Evolutionary conservation across 202 grass and related monocot genomes (phyloP).

Genomic region (Thinopyrum obtusiflorum): DNA sequence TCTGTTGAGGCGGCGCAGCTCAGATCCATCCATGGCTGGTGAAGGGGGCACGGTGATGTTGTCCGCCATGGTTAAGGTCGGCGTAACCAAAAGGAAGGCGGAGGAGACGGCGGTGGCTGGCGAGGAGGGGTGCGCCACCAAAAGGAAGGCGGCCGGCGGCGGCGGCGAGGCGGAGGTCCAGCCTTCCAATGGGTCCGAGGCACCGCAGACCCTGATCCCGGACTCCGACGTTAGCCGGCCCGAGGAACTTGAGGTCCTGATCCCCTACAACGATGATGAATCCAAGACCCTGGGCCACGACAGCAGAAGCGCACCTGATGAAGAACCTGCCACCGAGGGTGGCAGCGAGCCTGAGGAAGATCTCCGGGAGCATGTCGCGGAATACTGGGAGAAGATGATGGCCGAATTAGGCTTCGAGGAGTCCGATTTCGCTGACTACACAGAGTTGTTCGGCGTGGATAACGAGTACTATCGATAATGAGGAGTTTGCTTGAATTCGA

Average conservation of each 20-base stretch:
- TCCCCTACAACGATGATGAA: neutral
- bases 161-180: neutral
- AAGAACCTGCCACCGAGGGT: neutral
- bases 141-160: neutral
- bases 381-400: neutral
- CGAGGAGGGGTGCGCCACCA: neutral
- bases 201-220: neutral
- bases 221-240: neutral
- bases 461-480: too few species aligned
- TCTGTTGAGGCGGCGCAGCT: neutral
- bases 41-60: neutral
- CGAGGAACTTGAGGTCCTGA: neutral
- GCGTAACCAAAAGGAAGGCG: neutral
- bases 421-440: neutral
- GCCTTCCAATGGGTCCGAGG: neutral
- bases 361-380: neutral
- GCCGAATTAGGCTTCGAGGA: neutral
- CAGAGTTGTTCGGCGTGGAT: too few species aligned
- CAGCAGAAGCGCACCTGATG: neutral
- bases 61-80: neutral
- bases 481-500: too few species aligned
- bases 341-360: neutral
- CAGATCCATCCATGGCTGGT: neutral
- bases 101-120: too few species aligned
- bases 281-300: neutral